These are phyloP conservation scores for Diaporthe longicolla DNA, from an alignment of 2,329 filamentous ascomycete genomes.

Conservation along the genomic window DNA sequence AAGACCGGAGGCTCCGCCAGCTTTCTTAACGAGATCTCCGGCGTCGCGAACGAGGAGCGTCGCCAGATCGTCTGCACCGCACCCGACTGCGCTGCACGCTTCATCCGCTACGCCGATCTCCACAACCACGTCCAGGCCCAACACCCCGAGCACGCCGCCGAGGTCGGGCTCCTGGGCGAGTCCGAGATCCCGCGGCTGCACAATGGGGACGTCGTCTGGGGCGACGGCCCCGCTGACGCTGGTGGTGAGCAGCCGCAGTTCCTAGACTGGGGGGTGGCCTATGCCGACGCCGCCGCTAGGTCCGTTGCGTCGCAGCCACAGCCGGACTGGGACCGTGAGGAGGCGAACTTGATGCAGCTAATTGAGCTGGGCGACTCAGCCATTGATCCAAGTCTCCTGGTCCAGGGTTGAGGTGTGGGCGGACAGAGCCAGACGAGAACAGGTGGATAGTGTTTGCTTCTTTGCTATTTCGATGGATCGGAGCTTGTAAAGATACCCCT, in stretches of 20 bases:
- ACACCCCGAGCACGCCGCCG: slow-evolving; percentile 45
- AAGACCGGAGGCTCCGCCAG: slow-evolving; percentile 41
- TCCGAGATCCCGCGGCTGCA: slow-evolving; percentile 38
- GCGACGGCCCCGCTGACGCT: background rate
- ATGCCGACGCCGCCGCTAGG: slow-evolving; percentile 3
- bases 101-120: slow-evolving; percentile 66
- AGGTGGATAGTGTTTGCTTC: background rate
- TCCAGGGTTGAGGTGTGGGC: slow-evolving; percentile 17
- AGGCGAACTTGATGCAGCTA: slow-evolving; percentile 48
- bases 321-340: slow-evolving; percentile 45
- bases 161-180: slow-evolving; percentile 18
- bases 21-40: slow-evolving; percentile 60
- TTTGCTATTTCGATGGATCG: slow-evolving; percentile 1
- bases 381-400: slow-evolving; percentile 37
- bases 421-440: background rate
- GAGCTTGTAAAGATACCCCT: slow-evolving; percentile 33
- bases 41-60: slow-evolving; percentile 55
- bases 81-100: slow-evolving; percentile 60
- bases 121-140: slow-evolving; percentile 58
- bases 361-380: slow-evolving; percentile 43
- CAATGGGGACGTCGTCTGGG: slow-evolving; percentile 16
- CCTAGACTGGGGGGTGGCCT: slow-evolving; percentile 39
- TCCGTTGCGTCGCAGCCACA: slow-evolving; percentile 4
- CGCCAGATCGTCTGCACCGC: slow-evolving; percentile 60
- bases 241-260: slow-evolving; percentile 35